A percentile compares a stretch with the other conserved stretches of the same genome.
Evolutionary conservation across 2,329 filamentous ascomycete species (phyloP).

Genomic region (Ceratocystis lukuohia): DNA sequence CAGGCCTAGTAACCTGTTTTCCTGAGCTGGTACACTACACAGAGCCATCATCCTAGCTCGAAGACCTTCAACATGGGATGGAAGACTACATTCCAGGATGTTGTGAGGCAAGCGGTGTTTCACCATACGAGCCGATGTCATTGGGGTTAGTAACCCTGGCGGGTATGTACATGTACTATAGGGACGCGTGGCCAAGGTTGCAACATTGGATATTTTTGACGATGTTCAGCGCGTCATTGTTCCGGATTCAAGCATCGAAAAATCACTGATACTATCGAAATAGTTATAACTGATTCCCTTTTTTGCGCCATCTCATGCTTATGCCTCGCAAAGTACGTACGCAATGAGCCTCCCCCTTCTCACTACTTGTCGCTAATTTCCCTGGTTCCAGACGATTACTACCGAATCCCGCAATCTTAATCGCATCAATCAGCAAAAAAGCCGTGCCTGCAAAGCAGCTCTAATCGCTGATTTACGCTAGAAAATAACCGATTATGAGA

Average conservation of each 20-base stretch:
- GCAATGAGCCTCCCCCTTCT: neutral
- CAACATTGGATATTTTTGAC: too few relatives aligned
- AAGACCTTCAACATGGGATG: neutral
- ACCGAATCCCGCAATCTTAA: slow-evolving; percentile 10
- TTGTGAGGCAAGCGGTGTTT: neutral
- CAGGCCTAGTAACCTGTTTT: neutral
- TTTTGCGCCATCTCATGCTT: too few relatives aligned
- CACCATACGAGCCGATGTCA: neutral
- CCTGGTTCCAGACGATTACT: neutral
- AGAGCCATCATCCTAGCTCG: neutral
- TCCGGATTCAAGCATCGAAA: neutral
- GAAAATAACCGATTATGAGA: slow-evolving; percentile 1
- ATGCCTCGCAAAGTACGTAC: neutral
- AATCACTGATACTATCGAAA: neutral
- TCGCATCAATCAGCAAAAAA: slow-evolving; percentile 11
- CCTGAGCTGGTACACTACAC: neutral
- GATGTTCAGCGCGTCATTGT: too few relatives aligned
- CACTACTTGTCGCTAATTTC: neutral
- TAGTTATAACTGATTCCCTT: too few relatives aligned
- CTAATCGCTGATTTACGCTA: slow-evolving; percentile 10
- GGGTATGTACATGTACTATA: too few relatives aligned
- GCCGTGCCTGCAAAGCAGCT: slow-evolving; percentile 15
- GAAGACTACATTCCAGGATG: neutral
- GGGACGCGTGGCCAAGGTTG: too few relatives aligned
- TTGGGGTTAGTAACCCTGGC: neutral